phyloP scores from a whole-genome alignment of 768 basidiomycete species.

The Dacryopinax primogenitus region DNA sequence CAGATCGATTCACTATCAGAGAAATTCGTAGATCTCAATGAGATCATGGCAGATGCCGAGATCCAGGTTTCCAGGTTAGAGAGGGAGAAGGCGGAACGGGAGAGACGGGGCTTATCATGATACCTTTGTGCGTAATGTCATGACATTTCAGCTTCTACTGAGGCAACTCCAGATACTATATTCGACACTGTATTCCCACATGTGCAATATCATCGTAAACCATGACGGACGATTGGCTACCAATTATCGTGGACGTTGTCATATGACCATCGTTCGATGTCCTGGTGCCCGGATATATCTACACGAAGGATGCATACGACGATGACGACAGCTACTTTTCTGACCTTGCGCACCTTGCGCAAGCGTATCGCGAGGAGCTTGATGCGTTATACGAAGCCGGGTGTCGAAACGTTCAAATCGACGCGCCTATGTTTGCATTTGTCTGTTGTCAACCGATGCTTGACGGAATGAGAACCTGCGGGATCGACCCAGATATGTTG shows the following conservation, averaged over 20 bases:
- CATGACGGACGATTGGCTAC: neutral
- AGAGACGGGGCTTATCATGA: slow-evolving; percentile 37
- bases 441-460: slow-evolving; percentile 23
- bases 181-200: too few relatives aligned
- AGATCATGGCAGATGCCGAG: slow-evolving; percentile 56
- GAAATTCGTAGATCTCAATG: slow-evolving; percentile 76
- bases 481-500: slow-evolving; percentile 19
- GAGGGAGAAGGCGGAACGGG: slow-evolving; percentile 45
- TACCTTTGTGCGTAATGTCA: neutral
- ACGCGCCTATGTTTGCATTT: slow-evolving; percentile 21
- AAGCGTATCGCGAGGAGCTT: slow-evolving; percentile 21
- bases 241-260: neutral
- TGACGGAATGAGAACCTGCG: slow-evolving; percentile 21
- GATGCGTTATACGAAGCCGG: slow-evolving; percentile 22
- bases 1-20: slow-evolving; percentile 74
- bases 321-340: slow-evolving; percentile 18
- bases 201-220: too few relatives aligned
- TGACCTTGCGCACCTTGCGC: slow-evolving; percentile 20
- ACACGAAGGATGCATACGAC: neutral
- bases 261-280: too few relatives aligned
- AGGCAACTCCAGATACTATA: neutral
- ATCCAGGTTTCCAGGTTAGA: slow-evolving; percentile 45
- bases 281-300: neutral
- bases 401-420: slow-evolving; percentile 21
- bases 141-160: neutral